Conservation (phyloP, 2,329 filamentous ascomycete genomes). For the Endocalyx cinctus region DNA sequence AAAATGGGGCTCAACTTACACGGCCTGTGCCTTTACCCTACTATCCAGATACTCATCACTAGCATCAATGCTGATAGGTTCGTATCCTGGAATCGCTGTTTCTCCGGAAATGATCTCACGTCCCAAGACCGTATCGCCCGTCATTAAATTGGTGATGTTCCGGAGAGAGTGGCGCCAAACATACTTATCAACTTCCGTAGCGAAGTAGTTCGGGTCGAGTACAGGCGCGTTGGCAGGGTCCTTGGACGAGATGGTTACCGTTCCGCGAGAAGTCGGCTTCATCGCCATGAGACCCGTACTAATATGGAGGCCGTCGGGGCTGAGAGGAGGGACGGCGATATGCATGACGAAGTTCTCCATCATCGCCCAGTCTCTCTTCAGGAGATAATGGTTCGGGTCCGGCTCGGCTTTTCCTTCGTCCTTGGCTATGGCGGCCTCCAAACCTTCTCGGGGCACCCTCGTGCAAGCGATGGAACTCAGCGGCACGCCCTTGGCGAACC, state of each 20-base stretch:
- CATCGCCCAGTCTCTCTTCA: slow-evolving; percentile 14
- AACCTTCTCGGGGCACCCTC: slow-evolving; percentile 5
- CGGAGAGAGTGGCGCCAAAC: slow-evolving; percentile 15
- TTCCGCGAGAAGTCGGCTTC: slow-evolving; percentile 17
- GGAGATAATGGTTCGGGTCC: slow-evolving; percentile 11
- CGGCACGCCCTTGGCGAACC: slow-evolving; percentile 13
- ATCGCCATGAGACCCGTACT: slow-evolving; percentile 11
- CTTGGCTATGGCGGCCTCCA: slow-evolving; percentile 15
- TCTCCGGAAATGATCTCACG: slow-evolving; percentile 11
- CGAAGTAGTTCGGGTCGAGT: slow-evolving; percentile 17
- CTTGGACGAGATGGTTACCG: slow-evolving; percentile 13
- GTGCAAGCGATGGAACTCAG: slow-evolving; percentile 13
- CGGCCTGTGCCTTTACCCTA: slow-evolving; percentile 9
- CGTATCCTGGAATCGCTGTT: slow-evolving; percentile 7
- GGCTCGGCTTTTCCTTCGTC: slow-evolving; percentile 16
- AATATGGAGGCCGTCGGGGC: slow-evolving; percentile 13
- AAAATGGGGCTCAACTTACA: slow-evolving; percentile 4
- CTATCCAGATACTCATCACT: slow-evolving; percentile 15
- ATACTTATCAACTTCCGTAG: slow-evolving; percentile 16
- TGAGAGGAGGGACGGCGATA: slow-evolving; percentile 5
- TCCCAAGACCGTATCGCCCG: slow-evolving; percentile 13
- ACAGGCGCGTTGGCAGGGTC: slow-evolving; percentile 13
- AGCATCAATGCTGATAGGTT: slow-evolving; percentile 8
- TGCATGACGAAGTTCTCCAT: slow-evolving; percentile 22
- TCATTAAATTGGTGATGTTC: slow-evolving; percentile 9